Percentiles rank a stretch among this genome's conserved stretches.
Conservation (phyloP, 2,329 filamentous ascomycete species). For the Cryphonectria nitschkei region DNA sequence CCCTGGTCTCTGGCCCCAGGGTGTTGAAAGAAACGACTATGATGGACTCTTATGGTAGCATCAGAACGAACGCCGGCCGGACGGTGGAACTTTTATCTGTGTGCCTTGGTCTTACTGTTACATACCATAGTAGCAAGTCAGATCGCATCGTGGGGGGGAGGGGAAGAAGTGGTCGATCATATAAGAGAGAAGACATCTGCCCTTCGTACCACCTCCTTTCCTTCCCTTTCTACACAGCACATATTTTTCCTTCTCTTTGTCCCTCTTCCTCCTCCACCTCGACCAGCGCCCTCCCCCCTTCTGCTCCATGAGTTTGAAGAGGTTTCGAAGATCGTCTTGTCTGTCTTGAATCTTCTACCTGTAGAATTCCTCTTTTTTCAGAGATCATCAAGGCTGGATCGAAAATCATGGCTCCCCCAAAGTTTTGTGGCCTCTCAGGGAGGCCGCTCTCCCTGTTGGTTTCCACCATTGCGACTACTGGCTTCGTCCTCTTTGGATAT, state of each 20-base stretch:
- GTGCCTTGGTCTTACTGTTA: not conserved
- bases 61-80: not conserved
- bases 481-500: conserved; percentile 64
- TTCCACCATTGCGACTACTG: conserved; percentile 66
- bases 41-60: not conserved
- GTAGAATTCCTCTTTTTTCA: not conserved
- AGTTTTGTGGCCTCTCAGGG: conserved; percentile 63
- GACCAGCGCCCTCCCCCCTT: not conserved
- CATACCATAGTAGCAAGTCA: not conserved
- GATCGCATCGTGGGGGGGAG: not conserved
- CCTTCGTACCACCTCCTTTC: not conserved
- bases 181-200: not conserved
- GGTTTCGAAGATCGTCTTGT: not conserved
- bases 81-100: not conserved
- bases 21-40: not conserved
- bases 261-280: not conserved
- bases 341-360: not conserved
- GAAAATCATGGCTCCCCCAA: conserved; percentile 44
- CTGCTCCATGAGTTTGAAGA: not conserved
- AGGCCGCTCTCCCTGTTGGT: conserved; percentile 58
- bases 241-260: not conserved
- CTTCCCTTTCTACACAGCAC: not conserved
- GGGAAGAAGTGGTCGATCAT: not conserved
- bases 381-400: not conserved
- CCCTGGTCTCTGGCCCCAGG: too few species aligned